A percentile compares a stretch with the other conserved stretches of the same genome.
phyloP scores from a whole-genome alignment of 106 monocot species.

The Acorus calamus region DNA sequence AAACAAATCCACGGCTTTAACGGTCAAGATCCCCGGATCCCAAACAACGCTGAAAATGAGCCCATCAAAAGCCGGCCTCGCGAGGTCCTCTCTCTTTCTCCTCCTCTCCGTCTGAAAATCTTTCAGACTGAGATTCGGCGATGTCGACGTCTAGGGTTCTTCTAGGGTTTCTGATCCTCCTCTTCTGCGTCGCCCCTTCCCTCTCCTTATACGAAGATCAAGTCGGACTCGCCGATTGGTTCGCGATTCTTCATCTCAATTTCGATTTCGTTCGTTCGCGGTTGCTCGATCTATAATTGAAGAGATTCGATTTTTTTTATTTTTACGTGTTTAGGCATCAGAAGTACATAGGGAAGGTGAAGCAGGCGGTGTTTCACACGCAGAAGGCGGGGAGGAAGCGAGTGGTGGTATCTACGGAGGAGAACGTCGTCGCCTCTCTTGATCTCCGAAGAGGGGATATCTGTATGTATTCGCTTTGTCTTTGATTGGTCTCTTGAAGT shows the following conservation, averaged over 20 bases:
- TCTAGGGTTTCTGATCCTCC: conserved; percentile 14
- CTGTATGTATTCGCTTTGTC: conserved; percentile 34
- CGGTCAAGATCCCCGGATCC: too few relatives aligned
- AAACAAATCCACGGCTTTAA: too few relatives aligned
- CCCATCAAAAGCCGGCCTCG: too few relatives aligned
- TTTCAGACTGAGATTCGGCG: too few relatives aligned
- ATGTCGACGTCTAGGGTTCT: conserved; percentile 21
- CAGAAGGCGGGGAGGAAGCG: conserved; percentile 91
- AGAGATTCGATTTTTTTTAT: background rate
- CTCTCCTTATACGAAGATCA: conserved; percentile 78
- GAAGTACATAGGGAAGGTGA: conserved; percentile 86
- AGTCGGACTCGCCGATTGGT: conserved; percentile 91
- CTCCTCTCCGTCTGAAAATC: too few relatives aligned
- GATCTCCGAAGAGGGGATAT: conserved; percentile 90
- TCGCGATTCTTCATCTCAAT: background rate
- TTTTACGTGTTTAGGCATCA: conserved; percentile 49
- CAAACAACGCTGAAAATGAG: too few relatives aligned
- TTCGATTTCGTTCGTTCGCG: background rate
- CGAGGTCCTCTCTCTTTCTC: too few relatives aligned
- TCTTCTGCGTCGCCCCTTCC: conserved; percentile 20
- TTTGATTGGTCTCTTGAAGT: conserved; percentile 2
- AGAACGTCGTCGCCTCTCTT: conserved; percentile 91
- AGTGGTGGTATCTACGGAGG: conserved; percentile 79
- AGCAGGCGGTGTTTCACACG: conserved; percentile 86
- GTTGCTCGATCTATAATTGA: background rate